Base-by-base conservation (phyloP, 805 yeast species). In the Limtongozyma cylindracea region DNA sequence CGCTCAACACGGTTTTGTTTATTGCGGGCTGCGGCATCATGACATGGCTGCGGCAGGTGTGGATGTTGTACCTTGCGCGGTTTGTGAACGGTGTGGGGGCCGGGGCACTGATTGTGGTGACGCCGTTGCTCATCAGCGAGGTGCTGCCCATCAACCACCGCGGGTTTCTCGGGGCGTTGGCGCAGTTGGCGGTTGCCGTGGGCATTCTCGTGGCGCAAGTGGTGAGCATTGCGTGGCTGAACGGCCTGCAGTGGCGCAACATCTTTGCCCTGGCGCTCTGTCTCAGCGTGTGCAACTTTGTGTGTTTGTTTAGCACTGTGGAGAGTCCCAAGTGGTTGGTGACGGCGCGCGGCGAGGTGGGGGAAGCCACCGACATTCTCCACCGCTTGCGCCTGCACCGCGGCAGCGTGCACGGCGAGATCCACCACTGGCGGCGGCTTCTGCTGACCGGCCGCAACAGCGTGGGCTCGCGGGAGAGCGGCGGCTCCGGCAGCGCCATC, bases 21-120 rank as follows among this genome's bases (percentile, higher is more conserved):
- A 25, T 73, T 7, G 66, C 72, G 38, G 61, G 66, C 10, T 27
- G 46, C 6, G 49, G 73, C 5, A n/a, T n/a, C n/a, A n/a, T n/a
- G n/a, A n/a, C n/a, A n/a, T n/a, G n/a, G n/a, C n/a, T n/a, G n/a
- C n/a, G n/a, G n/a, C n/a, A n/a, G n/a, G n/a, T n/a, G n/a, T n/a
- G n/a, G n/a, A 45, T 52, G 21, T 33, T 48, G 8, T 58, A 57
- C 27, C 4, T 22, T 3, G 28, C 37, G 2, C 34, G 56, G 12
- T 34, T 49, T 13, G 19, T 47, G 3, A 34, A 32, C 18, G 57
- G 56, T 3, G 11, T 49, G 10, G 55, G 44, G 3, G 50, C 54
- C 3, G 57, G 56, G 3, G 32, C 45, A 6, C 35, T 48, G 3
- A 37, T 49, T 25, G 47, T 48, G n/a, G 42, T 48, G 18, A 40